Evolutionary conservation across 1,284 basidiomycete species (phyloP), one percentile per base, ranked within the genome.

Genomic region (Salmacisia buchloeana): DNA sequence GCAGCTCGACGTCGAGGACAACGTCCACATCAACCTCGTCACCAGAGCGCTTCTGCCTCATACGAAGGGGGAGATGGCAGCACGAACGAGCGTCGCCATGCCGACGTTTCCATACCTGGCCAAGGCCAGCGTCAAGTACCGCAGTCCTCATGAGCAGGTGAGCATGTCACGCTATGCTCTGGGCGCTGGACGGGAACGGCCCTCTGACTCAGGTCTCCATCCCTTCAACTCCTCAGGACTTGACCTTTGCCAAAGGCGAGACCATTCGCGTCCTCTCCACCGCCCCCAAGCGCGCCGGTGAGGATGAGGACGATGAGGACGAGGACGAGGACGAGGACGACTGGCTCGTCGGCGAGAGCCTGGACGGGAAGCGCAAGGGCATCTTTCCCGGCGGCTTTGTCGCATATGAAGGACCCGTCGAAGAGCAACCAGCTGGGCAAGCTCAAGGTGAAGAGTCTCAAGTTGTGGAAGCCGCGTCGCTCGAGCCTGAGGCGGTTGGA

Each of bases 301-400:
- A 67, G 6, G 60, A 65, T 3, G 56, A 66, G 2, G 71, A 69
- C 12, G 72, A 72, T 9, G 68, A 70, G 13, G 72, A 74, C 7
- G 76, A 74, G 4, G 75, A 77, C 21, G 80, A 81, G 29, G 79
- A 81, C 29, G 77, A 80, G 3, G 80, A 78, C 15, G 74, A 76
- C 43, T 81, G 81, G 81, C 69, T 80, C 29, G 63, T 77, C n/a
- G 81, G 80, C 31, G 73, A 73, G 62, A 69, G 67, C 39, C 61
- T 70, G 2, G 77, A 75, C 34, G 75, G 75, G 3, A 63, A 58
- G 4, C 63, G 68, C 9, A 70, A 72, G 39, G 80, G 80, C 15
- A 74, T 74, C 12, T 81, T 81, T 60, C 80, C 80, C 0, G 75
- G 69, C 7, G 61, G 70, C 27, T 76, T 79, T 25, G 77, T 80